Base-by-base conservation (phyloP, 2,329 filamentous ascomycete species). In the Aspergillus bombycis region DNA sequence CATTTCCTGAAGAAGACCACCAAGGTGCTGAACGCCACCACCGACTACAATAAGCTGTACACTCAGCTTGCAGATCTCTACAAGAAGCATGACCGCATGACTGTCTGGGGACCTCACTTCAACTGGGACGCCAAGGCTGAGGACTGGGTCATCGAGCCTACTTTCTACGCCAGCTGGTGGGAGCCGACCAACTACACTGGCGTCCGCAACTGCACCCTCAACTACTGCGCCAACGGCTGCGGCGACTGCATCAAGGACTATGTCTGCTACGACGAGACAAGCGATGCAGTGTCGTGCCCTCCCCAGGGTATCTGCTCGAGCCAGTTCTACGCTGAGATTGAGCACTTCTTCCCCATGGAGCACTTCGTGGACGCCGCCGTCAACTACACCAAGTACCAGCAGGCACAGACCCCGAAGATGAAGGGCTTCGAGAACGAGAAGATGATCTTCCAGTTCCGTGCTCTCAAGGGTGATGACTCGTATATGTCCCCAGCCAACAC, bases 211-310 rank as follows among this genome's bases (percentile, higher is more conserved):
- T 70, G 68, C 54, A 62, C 68, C 11, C 50, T 65, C 38, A 65
- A 69, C 53, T 70, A 64, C 65, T 70, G 68, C 45, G 67, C 68
- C 43, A 70, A 70, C 28, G 68, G 62, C 45, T 70, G 68, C 50
- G 68, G 67, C 36, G 58, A 61, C 61, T 70, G 68, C 53, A 65
- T 61, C 36, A 62, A 63, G 36, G 58, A 68, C 28, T 69, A 68
- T 53, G 57, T 69, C 43, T 70, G 68, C 63, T 70, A 70, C 48
- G 68, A 70, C n/a, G 58, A 69, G 53, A 63, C 60, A 14, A 66
- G 54, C 14, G 60, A 67, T 32, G 67, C 67, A n/a, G 53, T 60
- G 16, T 64, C 68, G 19, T 58, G 54, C 30, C 58, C 68, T 55
- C 62, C 65, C 19, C 58, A 60, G 26, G 68, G 67, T 28, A 56